Base-by-base conservation (phyloP, 495 filamentous ascomycete species). In the Podospora fimiseda region DNA sequence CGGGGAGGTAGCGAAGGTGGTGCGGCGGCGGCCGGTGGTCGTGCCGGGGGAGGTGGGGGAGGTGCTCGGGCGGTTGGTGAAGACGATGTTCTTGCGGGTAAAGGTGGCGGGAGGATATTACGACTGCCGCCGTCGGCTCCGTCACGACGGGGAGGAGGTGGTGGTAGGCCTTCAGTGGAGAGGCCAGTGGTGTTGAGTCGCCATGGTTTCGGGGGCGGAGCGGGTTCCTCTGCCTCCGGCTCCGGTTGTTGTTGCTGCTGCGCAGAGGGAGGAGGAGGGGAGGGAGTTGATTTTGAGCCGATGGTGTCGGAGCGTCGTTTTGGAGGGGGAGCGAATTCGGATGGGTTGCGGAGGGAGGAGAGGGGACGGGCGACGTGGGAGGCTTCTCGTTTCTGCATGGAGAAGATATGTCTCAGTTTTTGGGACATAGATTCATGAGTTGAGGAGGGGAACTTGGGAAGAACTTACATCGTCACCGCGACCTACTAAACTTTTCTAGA, bases 301-400 rank as follows among this genome's bases (percentile, higher is more conserved):
- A 48, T 9, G 15, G 33, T 40, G 50, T 48, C 39, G 50, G 55
- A 43, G 41, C 53, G 21, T 18, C 42, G 72, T 56, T 85, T 95
- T 3, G 92, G 92, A 18, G 92, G 92, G 30, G 92, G 89, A 2
- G 80, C 89, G 66, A 98, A 96, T 11, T 84, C 78, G 0, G 81
- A 65, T 1, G 93, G 92, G 66, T 98, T 93, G 60, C 85, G 84
- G 16, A 98, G 75, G 2, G 85, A 75, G 3, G 83, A 78, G n/a
- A 95, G 66, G 2, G 93, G 92, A 4, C 74, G 72, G 15, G 89
- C 81, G 56, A 79, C 71, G 61, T 86, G 70, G 15, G 45, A 16
- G 4, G 24, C 14, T 9, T 24, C 30, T 77, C 2, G 77, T 66
- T 53, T 58, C 60, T 56, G 55, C 22, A 22, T 16, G 42, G 18